These are phyloP conservation scores for Annona squamosa DNA, from an alignment of 164 flowering plant genomes.

Conservation along the genomic window DNA sequence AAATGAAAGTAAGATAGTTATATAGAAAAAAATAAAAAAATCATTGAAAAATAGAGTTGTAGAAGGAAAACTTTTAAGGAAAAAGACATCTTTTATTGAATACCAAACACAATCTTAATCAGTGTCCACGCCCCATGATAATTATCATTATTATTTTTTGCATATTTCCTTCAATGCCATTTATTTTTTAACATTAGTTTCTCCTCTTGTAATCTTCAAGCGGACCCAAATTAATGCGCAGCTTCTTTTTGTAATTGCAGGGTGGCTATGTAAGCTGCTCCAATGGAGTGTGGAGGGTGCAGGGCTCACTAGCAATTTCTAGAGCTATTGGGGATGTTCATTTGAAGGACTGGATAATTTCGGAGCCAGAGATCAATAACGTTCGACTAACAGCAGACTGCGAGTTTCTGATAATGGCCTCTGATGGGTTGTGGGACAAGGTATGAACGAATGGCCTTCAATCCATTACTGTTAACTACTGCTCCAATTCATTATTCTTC, in stretches of 20 bases:
- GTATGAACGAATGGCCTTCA: slow-evolving; percentile 17
- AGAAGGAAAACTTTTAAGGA: too few species aligned
- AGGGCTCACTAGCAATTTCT: slow-evolving; percentile 53
- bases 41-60: too few species aligned
- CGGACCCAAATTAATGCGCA: too few species aligned
- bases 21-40: too few species aligned
- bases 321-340: slow-evolving; percentile 54
- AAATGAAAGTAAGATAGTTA: too few species aligned
- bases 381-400: slow-evolving; percentile 30
- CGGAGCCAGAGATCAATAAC: slow-evolving; percentile 39
- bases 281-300: slow-evolving; percentile 51
- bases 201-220: too few species aligned
- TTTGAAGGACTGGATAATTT: slow-evolving; percentile 44
- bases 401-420: slow-evolving; percentile 48
- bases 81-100: too few species aligned
- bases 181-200: too few species aligned
- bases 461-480: neutral
- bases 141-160: too few species aligned
- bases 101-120: too few species aligned
- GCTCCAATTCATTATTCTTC: neutral
- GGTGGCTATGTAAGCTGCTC: slow-evolving; percentile 39
- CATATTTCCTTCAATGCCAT: too few species aligned
- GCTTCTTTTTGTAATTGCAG: slow-evolving; percentile 17
- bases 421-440: slow-evolving; percentile 73
- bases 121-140: too few species aligned